Evolutionary conservation across 352 stramenopile species (phyloP), one percentile per base, ranked within the genome.

Genomic region (Chrysophaeum taylorii): DNA sequence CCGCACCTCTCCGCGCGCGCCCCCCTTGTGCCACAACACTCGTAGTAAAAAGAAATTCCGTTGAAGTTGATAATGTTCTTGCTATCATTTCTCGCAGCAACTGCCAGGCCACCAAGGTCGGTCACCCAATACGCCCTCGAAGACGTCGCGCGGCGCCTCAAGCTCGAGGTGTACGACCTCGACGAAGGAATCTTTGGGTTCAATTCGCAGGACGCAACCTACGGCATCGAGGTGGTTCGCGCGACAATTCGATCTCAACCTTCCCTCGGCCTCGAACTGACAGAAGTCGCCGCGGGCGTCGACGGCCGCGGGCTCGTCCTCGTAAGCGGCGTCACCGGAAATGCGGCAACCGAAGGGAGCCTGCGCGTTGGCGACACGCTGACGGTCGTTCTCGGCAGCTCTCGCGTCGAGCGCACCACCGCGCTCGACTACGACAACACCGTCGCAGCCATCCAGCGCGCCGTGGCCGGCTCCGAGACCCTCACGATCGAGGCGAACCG

Each of bases 401-500:
- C 35, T 37, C 37, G n/a, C 36, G 67, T 70, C 36, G 72, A 76
- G 68, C 76, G 76, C 60, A 79, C 69, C 25, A 77, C 70, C 25
- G 76, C 74, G 23, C 66, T 77, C 1, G 76, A 82, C 37, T 82
- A 78, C 39, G 78, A 82, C 33, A 31, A 48, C 21, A 82, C 78
- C 38, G 64, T 82, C 14, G 52, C 60, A 9, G 76, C 50, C 31
- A 74, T 82, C 31, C 57, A 62, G 25, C 64, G 52, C 36, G 73
- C 76, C 31, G 73, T 62, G 4, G 53, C 36, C 18, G 69, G 54
- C 54, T 43, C 61, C 53, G 64, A 18, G 0, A 50, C 31, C 14
- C 69, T 83, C 16, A 79, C 73, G 5, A 38, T 84, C 12, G 77
- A 82, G 18, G 48, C 80, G 2, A 84, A 83, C 41, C 77, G 77